Conservation (phyloP, 2,329 filamentous ascomycete species). For the Geoglossum cookeanum region DNA sequence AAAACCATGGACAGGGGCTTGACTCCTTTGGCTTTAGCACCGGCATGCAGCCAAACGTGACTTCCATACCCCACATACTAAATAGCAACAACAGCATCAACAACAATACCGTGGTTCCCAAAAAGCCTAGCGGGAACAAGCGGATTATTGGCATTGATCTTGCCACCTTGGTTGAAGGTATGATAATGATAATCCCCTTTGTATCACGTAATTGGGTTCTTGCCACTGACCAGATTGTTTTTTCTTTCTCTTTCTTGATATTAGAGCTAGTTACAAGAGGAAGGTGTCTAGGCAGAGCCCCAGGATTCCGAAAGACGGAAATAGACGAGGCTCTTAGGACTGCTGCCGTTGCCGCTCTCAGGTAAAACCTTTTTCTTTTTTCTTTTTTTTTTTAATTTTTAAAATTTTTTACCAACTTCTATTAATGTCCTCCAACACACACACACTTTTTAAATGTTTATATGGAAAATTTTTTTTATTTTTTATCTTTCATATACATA, state of each 20-base stretch:
- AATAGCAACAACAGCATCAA: background rate
- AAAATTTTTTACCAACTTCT: too few relatives aligned
- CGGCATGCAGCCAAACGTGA: background rate
- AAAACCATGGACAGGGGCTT: background rate
- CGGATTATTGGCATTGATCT: conserved; percentile 15
- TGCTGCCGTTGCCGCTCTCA: background rate
- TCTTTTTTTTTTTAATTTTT: too few relatives aligned
- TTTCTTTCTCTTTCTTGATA: background rate
- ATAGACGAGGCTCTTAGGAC: conserved; percentile 14
- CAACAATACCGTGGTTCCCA: background rate
- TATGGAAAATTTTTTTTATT: too few relatives aligned
- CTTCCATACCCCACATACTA: background rate
- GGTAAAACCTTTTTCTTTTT: background rate
- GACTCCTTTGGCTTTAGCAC: background rate
- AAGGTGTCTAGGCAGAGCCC: conserved; percentile 16
- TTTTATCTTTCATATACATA: too few relatives aligned
- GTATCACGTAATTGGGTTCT: background rate
- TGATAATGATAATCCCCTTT: conserved; percentile 3
- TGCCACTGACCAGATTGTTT: background rate
- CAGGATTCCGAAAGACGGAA: conserved; percentile 16
- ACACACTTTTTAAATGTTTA: too few relatives aligned
- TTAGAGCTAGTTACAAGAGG: conserved; percentile 14
- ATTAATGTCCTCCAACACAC: too few relatives aligned
- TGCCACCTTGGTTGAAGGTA: conserved; percentile 15
- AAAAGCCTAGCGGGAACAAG: background rate